Evolutionary conservation across 495 filamentous ascomycete species (phyloP), one percentile per base, ranked within the genome.

Genomic region (Penicillium psychrofluorescens): DNA sequence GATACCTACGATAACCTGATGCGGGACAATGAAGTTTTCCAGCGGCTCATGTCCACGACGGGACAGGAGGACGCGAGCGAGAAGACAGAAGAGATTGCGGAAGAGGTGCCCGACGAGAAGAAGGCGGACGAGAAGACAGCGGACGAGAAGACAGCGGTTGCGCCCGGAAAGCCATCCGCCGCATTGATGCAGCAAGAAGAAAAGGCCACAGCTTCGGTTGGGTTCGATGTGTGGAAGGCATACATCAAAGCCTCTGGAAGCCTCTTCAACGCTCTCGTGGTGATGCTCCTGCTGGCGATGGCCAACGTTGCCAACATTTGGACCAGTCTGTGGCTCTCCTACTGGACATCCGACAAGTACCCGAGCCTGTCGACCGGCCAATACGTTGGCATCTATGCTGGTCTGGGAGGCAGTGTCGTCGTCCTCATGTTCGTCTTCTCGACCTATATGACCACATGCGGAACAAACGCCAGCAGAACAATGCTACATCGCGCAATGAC

Each of bases 151-250:
- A 50, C 78, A 61, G 78, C 76, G 51, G 77, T 79, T 54, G 22
- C 4, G 22, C 53, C 53, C 10, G 58, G 54, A 37, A 84, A 83
- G 54, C 74, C 70, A 31, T 74, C 67, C 16, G 72, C 66, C 14
- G 79, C 73, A 8, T 66, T 98, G 38, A 98, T 98, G 92, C 88
- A 94, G 54, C 73, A 83, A 22, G 91, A 98, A 68, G 91, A 98
- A 52, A 74, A 85, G 41, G 86, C 87, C 0, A 78, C 86, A 12
- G 71, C 81, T n/a, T 86, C 82, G 37, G 88, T 96, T 0, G 76
- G 85, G 0, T 94, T 86, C 89, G 74, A 68, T 10, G 85, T 95
- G 4, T 97, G 91, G 70, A 62, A 67, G 35, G 80, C 85, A 0
- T 97, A 96, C 54, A 75, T 95, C 50, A 65, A 64, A 44, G 88